These are phyloP conservation scores for Penicillium sp. DNA, from an alignment of 2,329 filamentous ascomycete genomes.

Conservation along the genomic window DNA sequence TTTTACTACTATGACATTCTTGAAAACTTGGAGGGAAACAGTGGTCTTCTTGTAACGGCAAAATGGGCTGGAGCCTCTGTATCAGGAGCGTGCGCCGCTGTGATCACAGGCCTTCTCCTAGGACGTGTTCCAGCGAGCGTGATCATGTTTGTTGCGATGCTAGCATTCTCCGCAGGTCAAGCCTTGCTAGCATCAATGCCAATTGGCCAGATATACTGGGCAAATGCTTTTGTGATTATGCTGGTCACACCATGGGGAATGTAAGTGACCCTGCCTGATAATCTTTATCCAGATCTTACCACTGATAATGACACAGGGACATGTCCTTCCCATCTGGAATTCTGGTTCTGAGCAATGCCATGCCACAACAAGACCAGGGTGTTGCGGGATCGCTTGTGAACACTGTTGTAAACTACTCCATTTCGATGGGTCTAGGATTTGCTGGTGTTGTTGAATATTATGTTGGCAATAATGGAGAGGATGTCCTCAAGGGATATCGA, in stretches of 20 bases:
- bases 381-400: slow-evolving; percentile 62
- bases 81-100: slow-evolving; percentile 37
- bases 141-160: slow-evolving; percentile 43
- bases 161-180: slow-evolving; percentile 39
- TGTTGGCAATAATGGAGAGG: slow-evolving; percentile 43
- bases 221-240: slow-evolving; percentile 35
- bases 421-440: slow-evolving; percentile 68
- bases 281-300: background rate
- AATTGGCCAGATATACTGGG: slow-evolving; percentile 49
- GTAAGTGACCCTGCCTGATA: slow-evolving; percentile 17
- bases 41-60: slow-evolving; percentile 35
- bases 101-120: slow-evolving; percentile 41
- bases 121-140: slow-evolving; percentile 33
- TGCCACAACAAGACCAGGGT: slow-evolving; percentile 54
- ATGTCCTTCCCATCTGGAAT: slow-evolving; percentile 68
- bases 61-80: slow-evolving; percentile 32
- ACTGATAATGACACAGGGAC: slow-evolving; percentile 55
- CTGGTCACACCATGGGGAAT: slow-evolving; percentile 38
- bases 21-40: slow-evolving; percentile 40
- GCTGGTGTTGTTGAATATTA: slow-evolving; percentile 66
- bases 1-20: slow-evolving; percentile 59
- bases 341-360: slow-evolving; percentile 62
- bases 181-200: slow-evolving; percentile 47
- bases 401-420: slow-evolving; percentile 71
- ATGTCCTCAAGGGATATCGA: slow-evolving; percentile 45